Evolutionary conservation across 768 basidiomycete genomes (phyloP), one percentile per base, ranked within the genome.

Genomic region (Lentinula sp.): DNA sequence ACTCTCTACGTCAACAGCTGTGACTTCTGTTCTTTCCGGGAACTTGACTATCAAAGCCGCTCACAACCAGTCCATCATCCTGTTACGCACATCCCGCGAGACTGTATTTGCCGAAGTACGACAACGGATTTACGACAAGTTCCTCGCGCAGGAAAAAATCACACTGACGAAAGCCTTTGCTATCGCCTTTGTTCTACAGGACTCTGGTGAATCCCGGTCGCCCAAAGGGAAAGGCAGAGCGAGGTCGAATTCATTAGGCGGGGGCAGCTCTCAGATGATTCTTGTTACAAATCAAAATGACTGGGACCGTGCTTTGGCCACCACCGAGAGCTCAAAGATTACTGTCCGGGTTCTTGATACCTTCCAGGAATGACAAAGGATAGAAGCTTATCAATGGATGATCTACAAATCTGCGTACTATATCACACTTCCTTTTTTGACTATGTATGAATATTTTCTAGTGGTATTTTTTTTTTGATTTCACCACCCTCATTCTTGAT

Each of bases 51-150:
- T 91, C 75, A 91, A 91, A 73, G 90, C 84, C 4, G 79, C 79
- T 48, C 81, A 83, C 64, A 80, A 83, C 65, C 79, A 84, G 63
- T 75, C 80, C 32, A 86, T 88, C 63, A 78, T 91, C 66, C 72
- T 88, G 62, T 77, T 91, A 55, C 85, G 86, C 48, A 71, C 80
- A 7, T 71, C 81, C 12, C 77, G 77, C 63, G 72, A 76, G 45
- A 75, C 77, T 61, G 48, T 78, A n/a, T 79, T 85, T 59, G 66
- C 70, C 16, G 83, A 85, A 49, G 66, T 91, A 15, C 85, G 85
- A 61, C 73, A 74, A 56, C 79, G 81, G 52, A 73, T 92, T 28
- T 80, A 81, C 63, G 82, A 86, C 59, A 90, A 90, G 66, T 86
- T 91, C 67, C 77, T 81, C n/a, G 76, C 78, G 23, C 81, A 85